These are phyloP conservation scores for Canna indica DNA, from an alignment of 176 grass and related monocot genomes.

Conservation along the genomic window DNA sequence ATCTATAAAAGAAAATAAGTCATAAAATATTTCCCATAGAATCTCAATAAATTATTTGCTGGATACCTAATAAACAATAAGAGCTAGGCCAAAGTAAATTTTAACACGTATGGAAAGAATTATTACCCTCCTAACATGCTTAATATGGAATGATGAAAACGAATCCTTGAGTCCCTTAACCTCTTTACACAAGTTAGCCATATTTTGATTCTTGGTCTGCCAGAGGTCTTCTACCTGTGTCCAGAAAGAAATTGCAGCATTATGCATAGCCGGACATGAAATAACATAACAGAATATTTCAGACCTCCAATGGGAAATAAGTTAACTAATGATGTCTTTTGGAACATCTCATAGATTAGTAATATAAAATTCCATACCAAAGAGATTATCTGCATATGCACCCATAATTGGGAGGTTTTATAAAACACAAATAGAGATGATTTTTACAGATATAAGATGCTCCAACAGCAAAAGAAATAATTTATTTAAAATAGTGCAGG, in stretches of 20 bases:
- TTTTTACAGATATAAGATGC: too few species aligned
- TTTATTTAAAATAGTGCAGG: too few species aligned
- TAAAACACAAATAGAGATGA: too few species aligned
- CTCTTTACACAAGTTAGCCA: conserved; percentile 43
- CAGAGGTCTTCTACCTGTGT: conserved; percentile 42
- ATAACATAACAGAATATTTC: too few species aligned
- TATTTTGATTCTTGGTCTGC: conserved; percentile 29
- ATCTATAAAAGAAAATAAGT: neutral
- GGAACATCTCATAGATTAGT: too few species aligned
- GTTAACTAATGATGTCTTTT: too few species aligned
- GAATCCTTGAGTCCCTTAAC: conserved; percentile 37
- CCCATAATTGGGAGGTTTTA: too few species aligned
- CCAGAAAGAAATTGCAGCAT: conserved; percentile 1
- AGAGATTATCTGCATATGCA: too few species aligned
- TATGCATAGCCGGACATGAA: neutral
- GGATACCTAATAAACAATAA: neutral
- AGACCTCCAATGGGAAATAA: too few species aligned
- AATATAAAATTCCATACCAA: too few species aligned
- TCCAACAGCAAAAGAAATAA: too few species aligned
- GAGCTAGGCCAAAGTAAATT: neutral
- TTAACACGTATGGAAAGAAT: neutral
- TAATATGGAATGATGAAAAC: conserved; percentile 34
- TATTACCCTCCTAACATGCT: conserved; percentile 49
- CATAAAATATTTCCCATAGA: neutral
- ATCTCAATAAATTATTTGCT: neutral